phyloP scores from a whole-genome alignment of 2,329 filamentous ascomycete species.

The Pyricularia sp. region DNA sequence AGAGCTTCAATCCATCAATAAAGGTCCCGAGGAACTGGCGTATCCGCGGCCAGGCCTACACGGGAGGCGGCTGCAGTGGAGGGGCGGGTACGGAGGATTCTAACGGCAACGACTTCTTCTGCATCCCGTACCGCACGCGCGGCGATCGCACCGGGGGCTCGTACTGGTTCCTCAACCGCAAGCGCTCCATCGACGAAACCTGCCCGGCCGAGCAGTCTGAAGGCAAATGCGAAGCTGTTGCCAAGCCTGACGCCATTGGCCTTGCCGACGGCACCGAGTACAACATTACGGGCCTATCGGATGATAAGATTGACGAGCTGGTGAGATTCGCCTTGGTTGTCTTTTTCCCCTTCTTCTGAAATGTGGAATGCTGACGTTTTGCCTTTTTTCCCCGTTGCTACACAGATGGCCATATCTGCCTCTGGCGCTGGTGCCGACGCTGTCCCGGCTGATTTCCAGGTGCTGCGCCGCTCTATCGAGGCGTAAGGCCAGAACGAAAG shows the following conservation, averaged over 20 bases:
- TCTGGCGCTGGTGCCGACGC: neutral
- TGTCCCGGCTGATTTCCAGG: neutral
- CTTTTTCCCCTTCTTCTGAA: neutral
- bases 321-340: neutral
- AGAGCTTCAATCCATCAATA: neutral
- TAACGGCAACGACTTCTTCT: neutral
- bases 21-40: constrained; percentile 1
- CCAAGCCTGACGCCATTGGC: neutral
- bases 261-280: neutral
- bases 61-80: neutral
- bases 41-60: neutral
- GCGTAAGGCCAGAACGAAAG: neutral
- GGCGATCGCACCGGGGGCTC: neutral
- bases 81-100: neutral
- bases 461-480: neutral
- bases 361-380: neutral
- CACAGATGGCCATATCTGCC: neutral
- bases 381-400: neutral
- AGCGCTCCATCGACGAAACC: neutral
- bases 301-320: neutral
- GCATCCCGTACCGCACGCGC: neutral
- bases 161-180: neutral
- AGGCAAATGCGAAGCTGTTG: neutral
- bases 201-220: neutral
- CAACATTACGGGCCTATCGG: neutral